Evolutionary conservation across 345 rosid species (phyloP).

Genomic region (Brassica carinata): DNA sequence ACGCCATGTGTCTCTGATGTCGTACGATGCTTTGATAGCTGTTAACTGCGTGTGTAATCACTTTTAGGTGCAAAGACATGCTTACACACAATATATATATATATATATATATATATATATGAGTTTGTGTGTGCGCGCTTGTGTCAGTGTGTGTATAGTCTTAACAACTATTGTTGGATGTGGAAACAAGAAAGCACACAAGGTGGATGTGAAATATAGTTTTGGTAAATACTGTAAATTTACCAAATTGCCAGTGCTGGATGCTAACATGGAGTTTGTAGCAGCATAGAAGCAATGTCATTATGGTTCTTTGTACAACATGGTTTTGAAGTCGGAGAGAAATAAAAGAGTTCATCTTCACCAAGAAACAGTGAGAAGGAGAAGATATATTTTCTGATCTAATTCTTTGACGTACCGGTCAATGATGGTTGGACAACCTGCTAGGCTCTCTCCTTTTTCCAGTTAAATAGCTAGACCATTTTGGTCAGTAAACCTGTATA

Average conservation of each 20-base stretch:
- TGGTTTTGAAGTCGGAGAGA: not conserved
- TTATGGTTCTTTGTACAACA: not conserved
- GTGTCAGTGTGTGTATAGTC: slow-evolving; percentile 34
- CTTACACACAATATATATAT: not conserved
- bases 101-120: not conserved
- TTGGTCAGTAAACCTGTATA: not conserved
- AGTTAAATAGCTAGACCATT: not conserved
- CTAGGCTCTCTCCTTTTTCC: not conserved
- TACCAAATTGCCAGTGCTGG: not conserved
- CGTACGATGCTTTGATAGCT: slow-evolving; percentile 1
- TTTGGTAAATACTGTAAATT: not conserved
- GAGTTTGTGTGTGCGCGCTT: slow-evolving; percentile 14
- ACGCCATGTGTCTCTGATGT: slow-evolving; percentile 29
- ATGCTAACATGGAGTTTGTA: not conserved
- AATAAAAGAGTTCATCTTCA: slow-evolving; percentile 11
- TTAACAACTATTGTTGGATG: slow-evolving; percentile 33
- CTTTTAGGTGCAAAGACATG: slow-evolving; percentile 10
- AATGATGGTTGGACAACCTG: slow-evolving; percentile 36
- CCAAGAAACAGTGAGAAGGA: slow-evolving; percentile 22
- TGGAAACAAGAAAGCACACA: not conserved
- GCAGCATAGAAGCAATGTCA: not conserved
- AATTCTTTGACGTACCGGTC: slow-evolving; percentile 18
- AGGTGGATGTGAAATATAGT: not conserved
- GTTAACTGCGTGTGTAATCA: not conserved
- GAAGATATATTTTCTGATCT: not conserved